Base-by-base conservation (phyloP, 108 stramenopile genomes). In the Discostella pseudostelligera region DNA sequence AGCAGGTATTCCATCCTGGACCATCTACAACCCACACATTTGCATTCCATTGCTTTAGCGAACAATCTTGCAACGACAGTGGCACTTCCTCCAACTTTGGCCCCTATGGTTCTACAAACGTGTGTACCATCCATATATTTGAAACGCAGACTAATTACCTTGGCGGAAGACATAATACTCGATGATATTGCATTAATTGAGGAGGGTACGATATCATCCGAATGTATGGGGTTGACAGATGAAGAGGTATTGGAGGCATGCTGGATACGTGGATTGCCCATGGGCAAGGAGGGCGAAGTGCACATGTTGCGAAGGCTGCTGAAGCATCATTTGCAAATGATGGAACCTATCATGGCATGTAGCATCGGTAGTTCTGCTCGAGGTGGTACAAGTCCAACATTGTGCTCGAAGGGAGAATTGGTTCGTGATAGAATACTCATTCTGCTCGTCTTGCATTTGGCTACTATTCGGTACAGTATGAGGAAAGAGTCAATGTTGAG, bases 311-410 rank as follows among this genome's bases (percentile, higher is more conserved):
- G 74, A 39, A 48, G 16, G 1, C 3, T 63, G 22, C 51, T 75
- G 22, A 50, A 53, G 12, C 55, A 75, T 63, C 74, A 75, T 57
- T 67, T 75, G 55, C 39, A 49, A 48, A 75, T 75, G 74, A 68
- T 75, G 66, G 8, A 62, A 42, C 36, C 35, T 16, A 39, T 66
- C 24, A 67, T 48, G 47, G 25, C 35, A 26, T 29, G 14, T n/a
- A n/a, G n/a, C n/a, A n/a, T n/a, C n/a, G n/a, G n/a, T n/a, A n/a
- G n/a, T n/a, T n/a, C n/a, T n/a, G n/a, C n/a, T 12, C n/a, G 2
- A 4, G 32, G 12, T 35, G 28, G 4, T 0, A n/a, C n/a, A n/a
- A 14, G 32, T 13, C 29, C 16, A 36, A 0, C 50, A 13, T 22
- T 67, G 40, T 36, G 29, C 39, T 56, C 73, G 12, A 74, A 40